Percentiles rank a stretch among this genome's conserved stretches.
Conservation (phyloP, 2,329 filamentous ascomycete species). For the Beauveria medogensis region DNA sequence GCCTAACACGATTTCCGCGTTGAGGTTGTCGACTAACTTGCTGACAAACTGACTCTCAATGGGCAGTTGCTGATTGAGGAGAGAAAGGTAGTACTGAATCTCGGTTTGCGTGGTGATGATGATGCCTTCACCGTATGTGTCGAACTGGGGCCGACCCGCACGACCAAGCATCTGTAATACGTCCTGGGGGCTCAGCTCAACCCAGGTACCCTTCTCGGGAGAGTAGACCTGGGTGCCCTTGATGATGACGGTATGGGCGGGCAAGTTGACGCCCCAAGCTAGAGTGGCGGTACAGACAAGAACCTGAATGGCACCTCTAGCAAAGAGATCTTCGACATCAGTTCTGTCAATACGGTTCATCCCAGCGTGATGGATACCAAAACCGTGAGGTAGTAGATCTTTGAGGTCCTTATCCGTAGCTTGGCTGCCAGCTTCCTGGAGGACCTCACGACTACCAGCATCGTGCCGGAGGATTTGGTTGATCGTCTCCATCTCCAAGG, state of each 20-base stretch:
- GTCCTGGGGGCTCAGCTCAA: conserved; percentile 94
- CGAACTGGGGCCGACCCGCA: conserved; percentile 91
- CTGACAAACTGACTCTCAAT: conserved; percentile 96
- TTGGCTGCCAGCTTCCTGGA: conserved; percentile 75
- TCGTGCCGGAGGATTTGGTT: conserved; percentile 91
- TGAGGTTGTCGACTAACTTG: conserved; percentile 89
- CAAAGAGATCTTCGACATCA: conserved; percentile 90
- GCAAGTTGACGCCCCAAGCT: conserved; percentile 97
- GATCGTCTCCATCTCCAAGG: conserved; percentile 93
- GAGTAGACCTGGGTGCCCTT: conserved; percentile 98
- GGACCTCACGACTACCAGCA: conserved; percentile 79
- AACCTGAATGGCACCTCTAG: conserved; percentile 84
- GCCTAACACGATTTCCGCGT: conserved; percentile 90
- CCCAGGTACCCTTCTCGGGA: conserved; percentile 97
- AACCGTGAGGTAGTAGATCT: conserved; percentile 89
- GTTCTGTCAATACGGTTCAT: conserved; percentile 94
- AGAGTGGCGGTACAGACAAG: conserved; percentile 96
- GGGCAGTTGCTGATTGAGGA: conserved; percentile 93
- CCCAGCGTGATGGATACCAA: conserved; percentile 96
- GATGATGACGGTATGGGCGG: conserved; percentile 96
- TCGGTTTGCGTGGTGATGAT: conserved; percentile 95
- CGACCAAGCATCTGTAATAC: conserved; percentile 98
- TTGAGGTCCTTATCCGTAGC: conserved; percentile 84
- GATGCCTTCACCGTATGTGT: conserved; percentile 96
- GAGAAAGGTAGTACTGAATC: conserved; percentile 93